These are phyloP conservation scores for Ophiocordyceps camponoti-leonardi DNA, from an alignment of 2,329 filamentous ascomycete genomes.

Conservation along the genomic window DNA sequence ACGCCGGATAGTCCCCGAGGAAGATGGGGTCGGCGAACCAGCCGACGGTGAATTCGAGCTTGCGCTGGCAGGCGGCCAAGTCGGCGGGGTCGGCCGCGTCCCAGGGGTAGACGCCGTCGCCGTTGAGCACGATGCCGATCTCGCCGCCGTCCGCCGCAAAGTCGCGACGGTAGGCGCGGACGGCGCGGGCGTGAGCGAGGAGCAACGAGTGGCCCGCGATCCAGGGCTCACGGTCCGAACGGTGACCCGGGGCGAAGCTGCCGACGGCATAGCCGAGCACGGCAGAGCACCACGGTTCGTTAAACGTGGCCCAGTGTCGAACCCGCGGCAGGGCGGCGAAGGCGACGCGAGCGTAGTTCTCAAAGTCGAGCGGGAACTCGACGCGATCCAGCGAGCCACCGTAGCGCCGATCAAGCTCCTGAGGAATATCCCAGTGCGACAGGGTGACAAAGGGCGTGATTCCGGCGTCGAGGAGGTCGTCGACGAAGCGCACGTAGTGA, in stretches of 20 bases:
- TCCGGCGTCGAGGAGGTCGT: constrained; percentile 35
- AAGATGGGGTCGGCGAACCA: constrained; percentile 29
- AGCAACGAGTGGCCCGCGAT: constrained; percentile 17
- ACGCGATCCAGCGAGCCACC: constrained; percentile 16
- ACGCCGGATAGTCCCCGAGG: constrained; percentile 66
- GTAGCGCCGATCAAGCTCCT: constrained; percentile 17
- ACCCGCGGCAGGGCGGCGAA: constrained; percentile 19
- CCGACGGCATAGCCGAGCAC: neutral
- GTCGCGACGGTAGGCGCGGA: constrained; percentile 14
- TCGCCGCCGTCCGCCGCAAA: constrained; percentile 13
- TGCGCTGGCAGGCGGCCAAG: constrained; percentile 13
- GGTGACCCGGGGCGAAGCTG: neutral
- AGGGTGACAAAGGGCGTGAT: constrained; percentile 46
- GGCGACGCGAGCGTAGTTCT: constrained; percentile 17
- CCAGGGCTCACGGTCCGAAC: constrained; percentile 13
- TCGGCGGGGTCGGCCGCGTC: constrained; percentile 10
- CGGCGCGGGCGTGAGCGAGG: constrained; percentile 17
- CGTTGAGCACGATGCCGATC: constrained; percentile 19
- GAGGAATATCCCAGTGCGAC: constrained; percentile 43
- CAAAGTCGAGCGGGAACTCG: constrained; percentile 16
- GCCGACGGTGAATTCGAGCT: constrained; percentile 20
- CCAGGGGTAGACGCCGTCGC: constrained; percentile 20
- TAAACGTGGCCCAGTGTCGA: constrained; percentile 21
- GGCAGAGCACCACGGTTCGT: constrained; percentile 15
- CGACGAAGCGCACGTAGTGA: constrained; percentile 42